Evolutionary conservation across 1,284 basidiomycete species (phyloP), one percentile per base, ranked within the genome.

Genomic region (Trametes pubescens): DNA sequence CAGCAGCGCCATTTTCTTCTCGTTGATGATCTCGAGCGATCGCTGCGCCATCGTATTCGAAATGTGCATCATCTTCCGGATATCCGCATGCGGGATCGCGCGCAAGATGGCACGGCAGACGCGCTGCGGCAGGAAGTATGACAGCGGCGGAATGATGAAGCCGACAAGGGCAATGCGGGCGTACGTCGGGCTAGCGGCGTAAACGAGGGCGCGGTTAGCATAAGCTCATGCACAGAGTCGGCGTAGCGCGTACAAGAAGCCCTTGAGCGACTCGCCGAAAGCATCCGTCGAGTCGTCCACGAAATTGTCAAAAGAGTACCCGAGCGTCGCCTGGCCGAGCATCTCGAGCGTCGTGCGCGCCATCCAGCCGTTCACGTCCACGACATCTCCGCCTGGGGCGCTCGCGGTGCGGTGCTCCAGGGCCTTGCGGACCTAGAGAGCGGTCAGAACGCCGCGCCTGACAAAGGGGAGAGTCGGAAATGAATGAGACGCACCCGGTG

Each of bases 261-360:
- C 52, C 56, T 73, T 74, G 35, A 74, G 57, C 5, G 72, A 69
- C 11, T 69, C 65, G 26, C 68, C 69, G 40, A 76, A 77, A 16
- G 74, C 69, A 44, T 70, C 68, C 16, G 74, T 65, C 10, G 71
- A 74, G 14, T 75, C 68, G 9, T 67, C 67, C 4, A 68, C 63
- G 55, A 79, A 73, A 29, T 76, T 72, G 62, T 79, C 73, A 66
- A 81, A 80, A 2, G 78, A 77, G 57, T 80, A 77, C 1, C 79
- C 80, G 4, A 81, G 65, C 1, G 77, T 78, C 21, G 75, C 78
- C 51, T 78, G 77, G 10, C 77, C 76, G 63, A 81, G 76, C 57
- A 80, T 71, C 65, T 81, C 80, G 43, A 82, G 74, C 1, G 79
- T 75, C 3, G 75, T 72, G 22, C 78, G 77, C 11, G 72, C 73